phyloP scores from a whole-genome alignment of 148 eudicot genomes.

The Polygonum aviculare region DNA sequence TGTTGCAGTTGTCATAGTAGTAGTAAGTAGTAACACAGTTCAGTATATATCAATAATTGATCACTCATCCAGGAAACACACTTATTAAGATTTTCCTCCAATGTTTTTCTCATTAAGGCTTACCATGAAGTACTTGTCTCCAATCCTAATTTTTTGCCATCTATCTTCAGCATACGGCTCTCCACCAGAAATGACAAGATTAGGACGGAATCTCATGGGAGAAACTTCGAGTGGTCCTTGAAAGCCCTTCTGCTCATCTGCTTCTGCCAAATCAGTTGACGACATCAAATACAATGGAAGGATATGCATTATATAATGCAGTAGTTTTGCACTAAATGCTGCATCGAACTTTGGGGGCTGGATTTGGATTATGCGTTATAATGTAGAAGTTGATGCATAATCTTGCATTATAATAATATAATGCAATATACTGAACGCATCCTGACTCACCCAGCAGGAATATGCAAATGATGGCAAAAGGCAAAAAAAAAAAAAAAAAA shows the following conservation, averaged over 20 bases:
- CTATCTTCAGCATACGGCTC: constrained; percentile 76
- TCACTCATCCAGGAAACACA: neutral
- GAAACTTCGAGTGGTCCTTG: constrained; percentile 30
- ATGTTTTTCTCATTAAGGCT: constrained; percentile 15
- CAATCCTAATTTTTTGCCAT: constrained; percentile 64
- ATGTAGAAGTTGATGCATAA: too few relatives aligned
- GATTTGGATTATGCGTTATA: too few relatives aligned
- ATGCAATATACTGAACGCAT: too few relatives aligned
- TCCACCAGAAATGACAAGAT: constrained; percentile 81
- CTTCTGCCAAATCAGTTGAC: constrained; percentile 5
- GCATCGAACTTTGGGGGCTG: too few relatives aligned
- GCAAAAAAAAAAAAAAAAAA: too few relatives aligned
- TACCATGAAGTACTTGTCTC: constrained; percentile 50
- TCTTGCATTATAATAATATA: too few relatives aligned
- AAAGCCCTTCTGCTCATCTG: constrained; percentile 32
- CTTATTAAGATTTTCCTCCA: neutral
- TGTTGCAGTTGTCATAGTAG: too few relatives aligned
- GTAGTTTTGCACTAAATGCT: too few relatives aligned
- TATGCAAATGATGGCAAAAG: too few relatives aligned
- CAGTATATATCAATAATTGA: neutral
- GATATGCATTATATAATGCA: too few relatives aligned
- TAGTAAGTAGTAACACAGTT: neutral
- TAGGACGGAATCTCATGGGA: constrained; percentile 80
- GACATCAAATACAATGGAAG: neutral
- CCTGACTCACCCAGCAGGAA: too few relatives aligned